phyloP scores from a whole-genome alignment of 345 rosid species.

The Gossypioides kirkii region DNA sequence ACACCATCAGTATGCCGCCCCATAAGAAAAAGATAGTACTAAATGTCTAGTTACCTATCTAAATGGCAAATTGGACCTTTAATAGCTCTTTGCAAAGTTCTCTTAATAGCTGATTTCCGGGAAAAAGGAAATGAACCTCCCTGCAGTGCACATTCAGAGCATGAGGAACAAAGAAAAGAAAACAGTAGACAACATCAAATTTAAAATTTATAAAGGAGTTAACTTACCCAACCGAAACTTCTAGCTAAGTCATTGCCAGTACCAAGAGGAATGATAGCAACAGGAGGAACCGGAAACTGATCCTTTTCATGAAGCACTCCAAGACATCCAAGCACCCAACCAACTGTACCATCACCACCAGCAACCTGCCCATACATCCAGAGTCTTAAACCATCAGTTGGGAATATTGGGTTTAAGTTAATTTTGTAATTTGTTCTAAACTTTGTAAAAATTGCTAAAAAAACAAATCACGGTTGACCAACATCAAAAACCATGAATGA shows the following conservation, averaged over 20 bases:
- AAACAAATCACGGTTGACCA: neutral
- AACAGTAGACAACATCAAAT: conserved; percentile 16
- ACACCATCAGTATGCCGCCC: neutral
- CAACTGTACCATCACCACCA: conserved; percentile 99
- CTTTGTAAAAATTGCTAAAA: neutral
- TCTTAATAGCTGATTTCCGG: conserved; percentile 87
- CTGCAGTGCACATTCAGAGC: conserved; percentile 37
- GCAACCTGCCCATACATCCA: conserved; percentile 65
- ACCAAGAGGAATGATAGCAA: conserved; percentile 89
- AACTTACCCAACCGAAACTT: conserved; percentile 95
- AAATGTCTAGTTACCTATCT: conserved; percentile 53
- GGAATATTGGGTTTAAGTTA: neutral
- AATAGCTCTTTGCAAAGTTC: conserved; percentile 62
- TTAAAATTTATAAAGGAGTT: conserved; percentile 3
- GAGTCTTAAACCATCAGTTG: neutral
- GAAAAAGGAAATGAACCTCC: conserved; percentile 96
- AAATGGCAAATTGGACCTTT: conserved; percentile 54
- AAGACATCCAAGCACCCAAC: conserved; percentile 91
- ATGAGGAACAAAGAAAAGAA: conserved; percentile 18
- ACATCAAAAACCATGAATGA: neutral
- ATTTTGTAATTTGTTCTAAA: neutral
- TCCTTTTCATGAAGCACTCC: conserved; percentile 52
- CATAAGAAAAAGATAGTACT: neutral
- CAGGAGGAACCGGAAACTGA: conserved; percentile 73
- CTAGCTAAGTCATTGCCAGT: conserved; percentile 92